phyloP scores from a whole-genome alignment of 768 basidiomycete genomes.

The Mycena latifolia region DNA sequence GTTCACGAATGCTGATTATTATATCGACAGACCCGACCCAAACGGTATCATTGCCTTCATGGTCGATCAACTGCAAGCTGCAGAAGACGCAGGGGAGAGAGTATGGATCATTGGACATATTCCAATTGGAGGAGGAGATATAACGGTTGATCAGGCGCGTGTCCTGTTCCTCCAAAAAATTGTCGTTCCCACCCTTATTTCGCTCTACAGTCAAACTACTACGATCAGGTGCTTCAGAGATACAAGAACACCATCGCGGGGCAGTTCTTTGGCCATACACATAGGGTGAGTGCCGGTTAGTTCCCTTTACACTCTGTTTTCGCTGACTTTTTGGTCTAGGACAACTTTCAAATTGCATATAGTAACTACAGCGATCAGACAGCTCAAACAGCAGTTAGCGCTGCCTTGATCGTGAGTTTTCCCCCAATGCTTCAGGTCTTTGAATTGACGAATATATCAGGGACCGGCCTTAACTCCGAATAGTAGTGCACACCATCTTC shows the following conservation, averaged over 20 bases:
- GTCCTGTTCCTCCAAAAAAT: background rate
- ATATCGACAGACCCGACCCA: conserved; percentile 47
- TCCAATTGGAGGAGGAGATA: conserved; percentile 46
- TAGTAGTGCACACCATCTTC: conserved; percentile 34
- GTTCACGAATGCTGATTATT: background rate
- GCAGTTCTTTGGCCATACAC: conserved; percentile 57
- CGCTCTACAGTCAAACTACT: conserved; percentile 51
- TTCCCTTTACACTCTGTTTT: background rate
- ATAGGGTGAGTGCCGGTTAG: conserved; percentile 43
- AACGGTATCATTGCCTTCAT: conserved; percentile 56
- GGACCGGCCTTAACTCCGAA: conserved; percentile 55
- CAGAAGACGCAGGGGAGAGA: conserved; percentile 50
- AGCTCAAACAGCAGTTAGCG: conserved; percentile 44
- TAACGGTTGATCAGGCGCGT: conserved; percentile 32
- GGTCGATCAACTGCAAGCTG: conserved; percentile 49
- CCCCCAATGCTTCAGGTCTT: background rate
- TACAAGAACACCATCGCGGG: conserved; percentile 54
- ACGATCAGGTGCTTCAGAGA: conserved; percentile 54
- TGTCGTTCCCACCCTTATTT: background rate
- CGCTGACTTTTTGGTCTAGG: conserved; percentile 33
- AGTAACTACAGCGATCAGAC: conserved; percentile 49
- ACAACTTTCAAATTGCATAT: conserved; percentile 56
- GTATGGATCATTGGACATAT: conserved; percentile 56
- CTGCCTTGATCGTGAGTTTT: conserved; percentile 42
- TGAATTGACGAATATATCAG: background rate